Evolutionary conservation across 192 early-diverging fungal genomes (phyloP).

Genomic region (Entomortierella beljakovae): DNA sequence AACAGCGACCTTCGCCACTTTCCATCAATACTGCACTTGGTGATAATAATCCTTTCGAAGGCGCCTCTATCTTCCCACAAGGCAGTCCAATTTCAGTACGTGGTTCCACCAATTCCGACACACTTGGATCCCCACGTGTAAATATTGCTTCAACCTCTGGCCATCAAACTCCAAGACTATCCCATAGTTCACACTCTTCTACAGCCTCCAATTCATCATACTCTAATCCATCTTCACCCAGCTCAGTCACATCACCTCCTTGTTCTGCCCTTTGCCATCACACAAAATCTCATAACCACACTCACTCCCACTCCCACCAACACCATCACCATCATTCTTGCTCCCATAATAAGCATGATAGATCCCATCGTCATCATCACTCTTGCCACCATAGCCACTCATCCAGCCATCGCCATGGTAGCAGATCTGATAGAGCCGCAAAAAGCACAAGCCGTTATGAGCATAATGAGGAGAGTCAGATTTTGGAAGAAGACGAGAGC

Average conservation of each 20-base stretch:
- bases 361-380: conserved; percentile 24
- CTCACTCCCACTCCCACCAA: conserved; percentile 7
- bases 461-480: not conserved
- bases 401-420: conserved; percentile 11
- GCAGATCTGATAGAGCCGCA: conserved; percentile 2
- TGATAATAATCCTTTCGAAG: not conserved
- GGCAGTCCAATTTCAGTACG: conserved; percentile 13
- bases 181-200: conserved; percentile 25
- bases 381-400: conserved; percentile 17
- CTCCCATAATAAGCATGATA: conserved; percentile 10
- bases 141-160: conserved; percentile 4
- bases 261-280: conserved; percentile 24
- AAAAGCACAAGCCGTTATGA: conserved; percentile 5
- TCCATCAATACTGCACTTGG: conserved; percentile 35
- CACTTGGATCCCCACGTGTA: conserved; percentile 34
- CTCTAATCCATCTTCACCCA: conserved; percentile 44
- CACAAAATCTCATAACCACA: conserved; percentile 3
- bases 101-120: conserved; percentile 23
- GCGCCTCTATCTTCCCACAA: conserved; percentile 3
- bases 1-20: conserved; percentile 41
- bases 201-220: conserved; percentile 31
- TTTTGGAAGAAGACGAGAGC: not conserved
- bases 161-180: conserved; percentile 19
- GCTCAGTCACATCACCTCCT: conserved; percentile 26
- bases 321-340: conserved; percentile 13